phyloP scores from a whole-genome alignment of 2,329 filamentous ascomycete genomes.

The Xylaria arbuscula region DNA sequence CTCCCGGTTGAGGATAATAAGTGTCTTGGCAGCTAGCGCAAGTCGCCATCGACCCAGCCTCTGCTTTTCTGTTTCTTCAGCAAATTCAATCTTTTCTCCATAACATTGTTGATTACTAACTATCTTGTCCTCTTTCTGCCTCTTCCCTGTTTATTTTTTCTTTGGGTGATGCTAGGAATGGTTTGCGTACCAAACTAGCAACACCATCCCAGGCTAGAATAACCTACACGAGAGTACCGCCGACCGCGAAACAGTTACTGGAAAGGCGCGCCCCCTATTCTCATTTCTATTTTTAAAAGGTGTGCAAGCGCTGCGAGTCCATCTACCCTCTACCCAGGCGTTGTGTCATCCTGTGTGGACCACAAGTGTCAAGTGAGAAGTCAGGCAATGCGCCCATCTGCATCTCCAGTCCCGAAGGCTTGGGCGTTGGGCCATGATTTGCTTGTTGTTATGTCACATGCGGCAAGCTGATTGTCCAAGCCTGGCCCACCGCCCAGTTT shows the following conservation, averaged over 20 bases:
- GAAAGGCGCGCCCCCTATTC: constrained; percentile 22
- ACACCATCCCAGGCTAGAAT: not conserved
- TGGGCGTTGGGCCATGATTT: constrained; percentile 35
- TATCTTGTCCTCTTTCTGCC: not conserved
- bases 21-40: constrained; percentile 1
- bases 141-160: not conserved
- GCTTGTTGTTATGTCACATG: constrained; percentile 32
- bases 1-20: not conserved
- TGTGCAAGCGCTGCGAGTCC: constrained; percentile 16
- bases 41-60: not conserved
- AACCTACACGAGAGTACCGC: not conserved
- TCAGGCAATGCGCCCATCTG: constrained; percentile 29
- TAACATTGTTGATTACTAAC: not conserved
- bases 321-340: not conserved
- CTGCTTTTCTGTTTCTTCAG: not conserved
- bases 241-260: not conserved
- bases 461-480: constrained; percentile 29
- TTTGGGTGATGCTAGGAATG: too few relatives aligned
- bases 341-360: constrained; percentile 28
- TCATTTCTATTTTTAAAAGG: constrained; percentile 24
- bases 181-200: not conserved
- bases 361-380: constrained; percentile 15
- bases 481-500: constrained; percentile 6
- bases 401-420: constrained; percentile 39
- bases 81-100: not conserved